Evolutionary conservation across 495 filamentous ascomycete genomes (phyloP).

Genomic region (Lophiostoma macrostomum): DNA sequence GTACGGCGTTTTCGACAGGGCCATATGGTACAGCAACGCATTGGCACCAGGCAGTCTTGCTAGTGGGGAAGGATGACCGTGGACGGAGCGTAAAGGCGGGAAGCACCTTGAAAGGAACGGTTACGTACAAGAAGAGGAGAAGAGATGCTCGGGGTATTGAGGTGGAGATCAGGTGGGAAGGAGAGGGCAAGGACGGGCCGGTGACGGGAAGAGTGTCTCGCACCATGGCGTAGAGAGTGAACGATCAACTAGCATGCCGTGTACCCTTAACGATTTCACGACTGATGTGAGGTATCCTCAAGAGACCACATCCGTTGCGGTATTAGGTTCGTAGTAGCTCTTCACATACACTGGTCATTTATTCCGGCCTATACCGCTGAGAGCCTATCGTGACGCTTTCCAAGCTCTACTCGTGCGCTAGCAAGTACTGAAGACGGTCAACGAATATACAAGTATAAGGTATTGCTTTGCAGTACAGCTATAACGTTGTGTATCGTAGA

Average conservation of each 20-base stretch:
- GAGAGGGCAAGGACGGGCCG: slow-evolving; percentile 1
- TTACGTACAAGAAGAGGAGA: slow-evolving; percentile 37
- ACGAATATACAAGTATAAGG: no score
- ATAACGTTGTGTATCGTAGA: not conserved
- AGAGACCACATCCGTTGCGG: no score
- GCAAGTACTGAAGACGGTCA: no score
- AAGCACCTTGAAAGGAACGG: slow-evolving; percentile 35
- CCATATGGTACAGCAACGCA: slow-evolving; percentile 42
- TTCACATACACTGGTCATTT: no score
- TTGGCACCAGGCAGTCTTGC: slow-evolving; percentile 44
- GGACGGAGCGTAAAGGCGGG: slow-evolving; percentile 28
- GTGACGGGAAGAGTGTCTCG: slow-evolving; percentile 2
- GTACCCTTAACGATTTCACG: no score
- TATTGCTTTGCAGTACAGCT: no score
- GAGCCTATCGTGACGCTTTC: no score
- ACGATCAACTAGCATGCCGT: not conserved
- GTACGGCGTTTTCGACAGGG: slow-evolving; percentile 46
- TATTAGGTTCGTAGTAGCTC: no score
- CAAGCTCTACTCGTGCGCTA: no score
- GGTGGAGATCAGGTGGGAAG: slow-evolving; percentile 20
- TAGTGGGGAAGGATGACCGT: slow-evolving; percentile 36
- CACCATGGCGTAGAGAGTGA: slow-evolving; percentile 4
- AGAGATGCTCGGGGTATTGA: slow-evolving; percentile 22
- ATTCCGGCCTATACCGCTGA: no score
- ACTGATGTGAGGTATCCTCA: no score